phyloP scores from a whole-genome alignment of 371 early-diverging fungal species.

The Zopfochytrium polystomum region DNA sequence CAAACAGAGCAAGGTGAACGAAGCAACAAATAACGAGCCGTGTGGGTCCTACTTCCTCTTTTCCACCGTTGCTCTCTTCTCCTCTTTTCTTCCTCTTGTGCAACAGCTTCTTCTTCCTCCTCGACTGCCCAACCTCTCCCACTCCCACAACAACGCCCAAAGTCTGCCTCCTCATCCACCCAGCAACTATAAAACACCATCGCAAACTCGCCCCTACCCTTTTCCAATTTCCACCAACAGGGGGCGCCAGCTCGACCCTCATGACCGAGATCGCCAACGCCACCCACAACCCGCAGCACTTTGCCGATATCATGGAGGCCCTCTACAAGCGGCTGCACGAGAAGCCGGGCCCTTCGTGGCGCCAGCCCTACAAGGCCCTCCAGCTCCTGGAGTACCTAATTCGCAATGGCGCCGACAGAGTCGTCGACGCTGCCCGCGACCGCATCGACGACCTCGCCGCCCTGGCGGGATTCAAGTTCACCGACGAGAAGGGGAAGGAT shows the following conservation, averaged over 20 bases:
- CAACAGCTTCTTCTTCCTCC: too few relatives aligned
- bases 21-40: constrained; percentile 5
- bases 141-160: too few relatives aligned
- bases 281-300: constrained; percentile 80
- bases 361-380: constrained; percentile 93
- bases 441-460: constrained; percentile 81
- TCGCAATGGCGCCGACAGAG: constrained; percentile 91
- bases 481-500: constrained; percentile 93
- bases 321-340: constrained; percentile 85
- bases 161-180: too few relatives aligned
- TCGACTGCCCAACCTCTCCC: too few relatives aligned
- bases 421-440: constrained; percentile 79
- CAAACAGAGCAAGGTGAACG: constrained; percentile 1
- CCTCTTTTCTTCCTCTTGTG: too few relatives aligned
- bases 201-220: background rate
- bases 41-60: background rate
- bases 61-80: too few relatives aligned
- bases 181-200: too few relatives aligned
- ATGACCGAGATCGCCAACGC: constrained; percentile 66
- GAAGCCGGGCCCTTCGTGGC: constrained; percentile 80
- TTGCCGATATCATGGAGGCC: constrained; percentile 90
- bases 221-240: constrained; percentile 12
- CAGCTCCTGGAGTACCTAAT: constrained; percentile 89
- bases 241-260: constrained; percentile 90
- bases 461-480: constrained; percentile 61